Conservation (phyloP, 257 asterid genomes). For the Fraxinus pennsylvanica region DNA sequence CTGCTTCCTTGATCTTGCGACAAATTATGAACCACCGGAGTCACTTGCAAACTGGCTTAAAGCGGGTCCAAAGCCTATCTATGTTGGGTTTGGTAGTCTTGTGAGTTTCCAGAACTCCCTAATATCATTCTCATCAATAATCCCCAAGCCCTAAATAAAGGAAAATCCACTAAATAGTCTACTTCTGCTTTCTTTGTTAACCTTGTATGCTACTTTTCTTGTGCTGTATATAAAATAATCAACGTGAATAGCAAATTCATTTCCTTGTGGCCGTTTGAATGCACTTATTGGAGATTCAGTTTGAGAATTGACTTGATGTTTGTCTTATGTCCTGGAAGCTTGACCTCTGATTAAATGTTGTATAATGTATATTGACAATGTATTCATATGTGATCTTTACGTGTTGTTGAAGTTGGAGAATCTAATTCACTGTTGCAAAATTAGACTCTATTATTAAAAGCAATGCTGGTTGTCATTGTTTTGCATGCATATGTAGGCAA, state of each 20-base stretch:
- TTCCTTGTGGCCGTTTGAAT: background rate
- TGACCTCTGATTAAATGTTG: background rate
- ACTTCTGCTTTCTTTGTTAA: background rate
- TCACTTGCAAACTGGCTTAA: constrained; percentile 78
- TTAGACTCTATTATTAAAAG: background rate
- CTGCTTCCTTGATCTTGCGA: constrained; percentile 95
- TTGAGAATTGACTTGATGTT: background rate
- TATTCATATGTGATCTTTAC: background rate
- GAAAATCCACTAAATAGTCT: background rate
- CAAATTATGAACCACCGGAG: constrained; percentile 83
- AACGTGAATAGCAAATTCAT: background rate
- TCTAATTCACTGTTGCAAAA: background rate
- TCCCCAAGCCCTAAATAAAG: constrained; percentile 8
- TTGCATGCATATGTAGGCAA: background rate
- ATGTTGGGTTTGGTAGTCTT: constrained; percentile 27
- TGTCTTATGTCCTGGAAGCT: background rate
- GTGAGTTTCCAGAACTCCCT: background rate
- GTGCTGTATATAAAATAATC: background rate
- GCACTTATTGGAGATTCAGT: background rate
- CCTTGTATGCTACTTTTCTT: background rate
- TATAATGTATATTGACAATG: background rate
- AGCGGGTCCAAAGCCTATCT: background rate
- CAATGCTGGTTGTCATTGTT: background rate
- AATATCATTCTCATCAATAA: constrained; percentile 19
- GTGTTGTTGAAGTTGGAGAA: background rate